A percentile compares a stretch with the other conserved stretches of the same genome.
These are phyloP conservation scores for Suhomyces vadensis DNA, from an alignment of 805 yeast species.

Conservation along the genomic window DNA sequence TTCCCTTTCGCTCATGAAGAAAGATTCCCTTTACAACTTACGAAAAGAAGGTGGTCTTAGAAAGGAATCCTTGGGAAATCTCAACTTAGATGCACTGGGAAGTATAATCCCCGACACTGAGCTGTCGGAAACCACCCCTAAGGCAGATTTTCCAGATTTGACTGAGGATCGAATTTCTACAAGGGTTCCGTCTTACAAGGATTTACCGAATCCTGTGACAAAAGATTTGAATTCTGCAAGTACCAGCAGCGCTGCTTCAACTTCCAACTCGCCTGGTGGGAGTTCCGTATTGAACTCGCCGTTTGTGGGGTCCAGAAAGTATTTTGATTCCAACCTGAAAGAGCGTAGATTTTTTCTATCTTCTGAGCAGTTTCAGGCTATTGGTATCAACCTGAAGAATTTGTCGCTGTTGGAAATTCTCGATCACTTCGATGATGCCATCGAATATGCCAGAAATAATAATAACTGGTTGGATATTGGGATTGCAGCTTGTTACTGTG, in stretches of 20 bases:
- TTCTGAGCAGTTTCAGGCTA: background rate
- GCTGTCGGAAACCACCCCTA: too few species aligned
- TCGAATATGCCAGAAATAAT: slow-evolving; percentile 35
- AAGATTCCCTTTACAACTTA: background rate
- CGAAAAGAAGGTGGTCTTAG: background rate
- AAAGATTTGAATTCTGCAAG: background rate
- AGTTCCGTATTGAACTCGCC: too few species aligned
- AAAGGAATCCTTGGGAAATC: background rate
- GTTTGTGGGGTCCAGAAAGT: too few species aligned
- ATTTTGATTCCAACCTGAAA: too few species aligned
- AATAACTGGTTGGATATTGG: slow-evolving; percentile 41
- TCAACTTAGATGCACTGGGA: background rate
- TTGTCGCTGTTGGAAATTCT: slow-evolving; percentile 36
- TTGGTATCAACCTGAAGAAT: slow-evolving; percentile 14
- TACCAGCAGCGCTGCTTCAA: background rate
- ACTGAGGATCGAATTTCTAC: too few species aligned
- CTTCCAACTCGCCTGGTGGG: too few species aligned
- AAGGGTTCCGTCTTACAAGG: too few species aligned
- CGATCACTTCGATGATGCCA: slow-evolving; percentile 47
- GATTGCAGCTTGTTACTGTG: slow-evolving; percentile 43
- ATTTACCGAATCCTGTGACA: background rate
- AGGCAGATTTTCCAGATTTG: too few species aligned
- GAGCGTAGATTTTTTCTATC: background rate
- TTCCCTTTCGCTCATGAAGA: background rate
- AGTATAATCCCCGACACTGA: background rate